These are phyloP conservation scores for Alternaria sp. DNA, from an alignment of 2,329 filamentous ascomycete species.

Conservation along the genomic window DNA sequence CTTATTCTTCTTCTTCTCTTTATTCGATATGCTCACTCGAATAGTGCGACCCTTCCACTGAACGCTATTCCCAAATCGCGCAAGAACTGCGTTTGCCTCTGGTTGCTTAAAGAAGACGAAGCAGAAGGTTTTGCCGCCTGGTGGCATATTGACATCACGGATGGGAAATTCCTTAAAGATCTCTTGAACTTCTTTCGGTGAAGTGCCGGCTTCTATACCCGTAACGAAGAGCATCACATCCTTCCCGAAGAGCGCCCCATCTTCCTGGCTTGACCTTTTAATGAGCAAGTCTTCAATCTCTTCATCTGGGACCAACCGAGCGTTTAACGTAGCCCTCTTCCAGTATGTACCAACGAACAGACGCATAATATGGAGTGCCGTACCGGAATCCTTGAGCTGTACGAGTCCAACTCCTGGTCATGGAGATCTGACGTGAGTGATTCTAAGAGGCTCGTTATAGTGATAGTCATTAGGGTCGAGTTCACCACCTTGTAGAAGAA, in stretches of 20 bases:
- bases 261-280: neutral
- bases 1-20: neutral
- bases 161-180: neutral
- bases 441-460: neutral
- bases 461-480: no score
- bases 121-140: neutral
- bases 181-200: neutral
- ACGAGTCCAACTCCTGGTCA: neutral
- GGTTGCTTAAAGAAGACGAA: neutral
- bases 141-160: neutral
- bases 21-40: neutral
- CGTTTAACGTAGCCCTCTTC: neutral
- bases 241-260: no score
- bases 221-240: neutral
- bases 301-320: neutral
- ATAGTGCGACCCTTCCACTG: neutral
- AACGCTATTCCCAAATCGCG: neutral
- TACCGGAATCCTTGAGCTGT: no score
- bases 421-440: neutral
- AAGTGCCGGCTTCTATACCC: neutral
- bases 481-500: no score
- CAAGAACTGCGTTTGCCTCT: neutral
- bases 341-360: neutral
- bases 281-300: neutral
- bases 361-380: neutral